A percentile compares a stretch with the other conserved stretches of the same genome.
Conservation (phyloP, 2,329 filamentous ascomycete species). For the Paramyrothecium roridum region DNA sequence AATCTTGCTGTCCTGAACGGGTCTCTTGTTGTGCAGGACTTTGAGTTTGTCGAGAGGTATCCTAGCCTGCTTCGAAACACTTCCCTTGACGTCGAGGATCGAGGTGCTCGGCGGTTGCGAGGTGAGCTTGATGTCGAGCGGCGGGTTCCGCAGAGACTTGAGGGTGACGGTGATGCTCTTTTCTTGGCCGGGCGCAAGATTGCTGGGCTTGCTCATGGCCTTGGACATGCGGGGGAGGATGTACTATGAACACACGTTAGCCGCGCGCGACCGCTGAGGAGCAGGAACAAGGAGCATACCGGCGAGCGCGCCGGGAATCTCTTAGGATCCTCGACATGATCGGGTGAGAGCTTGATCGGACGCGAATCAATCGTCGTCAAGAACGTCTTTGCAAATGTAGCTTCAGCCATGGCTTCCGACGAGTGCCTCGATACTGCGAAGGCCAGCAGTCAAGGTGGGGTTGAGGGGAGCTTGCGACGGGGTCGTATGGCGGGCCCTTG, state of each 20-base stretch:
- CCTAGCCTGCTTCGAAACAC: constrained; percentile 60
- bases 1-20: constrained; percentile 72
- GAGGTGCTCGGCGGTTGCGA: constrained; percentile 65
- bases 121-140: constrained; percentile 63
- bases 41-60: constrained; percentile 78
- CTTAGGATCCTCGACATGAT: constrained; percentile 85
- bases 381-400: constrained; percentile 80
- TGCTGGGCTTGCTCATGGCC: constrained; percentile 47
- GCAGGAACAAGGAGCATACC: constrained; percentile 43
- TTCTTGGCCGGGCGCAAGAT: constrained; percentile 49
- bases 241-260: constrained; percentile 46
- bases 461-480: constrained; percentile 5
- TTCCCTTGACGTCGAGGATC: constrained; percentile 73
- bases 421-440: not conserved
- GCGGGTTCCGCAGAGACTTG: constrained; percentile 75
- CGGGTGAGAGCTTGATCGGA: constrained; percentile 76
- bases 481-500: too few species aligned
- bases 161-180: constrained; percentile 57
- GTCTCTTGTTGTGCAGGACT: constrained; percentile 84
- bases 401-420: constrained; percentile 65
- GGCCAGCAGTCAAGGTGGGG: constrained; percentile 15
- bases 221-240: constrained; percentile 67
- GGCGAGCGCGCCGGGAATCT: constrained; percentile 73
- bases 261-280: not conserved
- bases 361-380: constrained; percentile 75